Percentiles rank a stretch among this genome's conserved stretches.
phyloP scores from a whole-genome alignment of 805 yeast species.

The Schwanniomyces vanrijiae region DNA sequence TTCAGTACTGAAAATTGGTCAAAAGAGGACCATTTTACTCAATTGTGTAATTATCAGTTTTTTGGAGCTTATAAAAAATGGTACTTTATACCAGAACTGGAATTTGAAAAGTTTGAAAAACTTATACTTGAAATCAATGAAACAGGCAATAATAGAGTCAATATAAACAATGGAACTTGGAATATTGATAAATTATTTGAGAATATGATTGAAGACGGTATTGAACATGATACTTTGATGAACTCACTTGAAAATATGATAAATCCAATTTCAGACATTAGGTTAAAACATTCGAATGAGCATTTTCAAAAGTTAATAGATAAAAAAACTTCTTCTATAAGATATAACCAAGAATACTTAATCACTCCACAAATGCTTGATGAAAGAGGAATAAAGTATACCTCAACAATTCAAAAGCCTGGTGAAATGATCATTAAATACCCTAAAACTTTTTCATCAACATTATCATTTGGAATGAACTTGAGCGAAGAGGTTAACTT shows the following conservation, averaged over 20 bases:
- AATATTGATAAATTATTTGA: conserved; percentile 16
- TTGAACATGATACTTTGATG: conserved; percentile 25
- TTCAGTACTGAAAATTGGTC: conserved; percentile 58
- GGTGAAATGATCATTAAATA: conserved; percentile 61
- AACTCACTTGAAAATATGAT: conserved; percentile 34
- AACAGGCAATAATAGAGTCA: conserved; percentile 10
- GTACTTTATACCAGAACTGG: conserved; percentile 63
- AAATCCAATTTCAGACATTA: conserved; percentile 23
- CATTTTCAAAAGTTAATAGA: conserved; percentile 23
- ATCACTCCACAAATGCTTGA: conserved; percentile 50
- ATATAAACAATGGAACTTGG: conserved; percentile 21
- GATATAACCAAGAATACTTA: conserved; percentile 44
- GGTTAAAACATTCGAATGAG: conserved; percentile 29
- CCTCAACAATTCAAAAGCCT: conserved; percentile 53
- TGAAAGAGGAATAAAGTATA: conserved; percentile 48
- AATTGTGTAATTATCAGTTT: conserved; percentile 52
- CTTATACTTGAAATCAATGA: conserved; percentile 25
- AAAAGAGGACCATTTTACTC: conserved; percentile 60
- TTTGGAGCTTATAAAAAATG: conserved; percentile 56
- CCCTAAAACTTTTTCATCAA: conserved; percentile 55
- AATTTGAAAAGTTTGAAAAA: conserved; percentile 51
- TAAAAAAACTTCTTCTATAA: conserved; percentile 13
- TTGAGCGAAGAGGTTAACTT: conserved; percentile 57
- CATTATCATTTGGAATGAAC: conserved; percentile 54
- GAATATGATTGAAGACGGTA: conserved; percentile 14